These are phyloP conservation scores for Haplosporangium sp. DNA, from an alignment of 371 early-diverging fungal species.

Conservation along the genomic window DNA sequence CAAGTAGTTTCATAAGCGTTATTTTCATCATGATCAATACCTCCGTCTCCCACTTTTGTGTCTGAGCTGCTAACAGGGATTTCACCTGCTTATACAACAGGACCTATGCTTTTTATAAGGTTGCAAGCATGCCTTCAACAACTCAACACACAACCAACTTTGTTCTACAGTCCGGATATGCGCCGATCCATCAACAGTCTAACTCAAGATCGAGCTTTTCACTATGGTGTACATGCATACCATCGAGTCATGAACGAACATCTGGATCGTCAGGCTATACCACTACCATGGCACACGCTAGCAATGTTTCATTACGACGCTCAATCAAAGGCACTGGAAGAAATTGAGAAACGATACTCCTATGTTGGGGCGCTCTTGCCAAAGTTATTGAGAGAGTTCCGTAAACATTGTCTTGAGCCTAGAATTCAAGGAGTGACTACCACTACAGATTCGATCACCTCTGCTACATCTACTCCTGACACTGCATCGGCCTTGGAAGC, in stretches of 20 bases:
- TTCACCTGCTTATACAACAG: constrained; percentile 6
- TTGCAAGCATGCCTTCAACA: constrained; percentile 21
- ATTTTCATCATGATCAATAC: neutral
- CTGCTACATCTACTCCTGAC: neutral
- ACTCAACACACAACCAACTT: constrained; percentile 1
- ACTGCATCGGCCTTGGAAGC: constrained; percentile 4
- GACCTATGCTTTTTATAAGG: constrained; percentile 18
- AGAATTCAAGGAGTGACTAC: neutral
- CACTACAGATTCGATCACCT: neutral
- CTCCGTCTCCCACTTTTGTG: neutral
- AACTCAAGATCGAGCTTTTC: constrained; percentile 16
- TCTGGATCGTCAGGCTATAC: constrained; percentile 37
- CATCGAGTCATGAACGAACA: constrained; percentile 36
- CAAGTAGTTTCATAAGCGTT: neutral
- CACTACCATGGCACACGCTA: constrained; percentile 39
- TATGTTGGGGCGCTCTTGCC: neutral
- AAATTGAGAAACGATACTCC: constrained; percentile 27
- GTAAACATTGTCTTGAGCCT: constrained; percentile 26
- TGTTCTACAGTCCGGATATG: constrained; percentile 3
- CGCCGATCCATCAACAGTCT: neutral
- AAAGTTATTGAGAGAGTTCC: constrained; percentile 19
- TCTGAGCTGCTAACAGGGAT: neutral
- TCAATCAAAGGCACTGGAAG: constrained; percentile 22
- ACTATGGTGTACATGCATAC: constrained; percentile 17
- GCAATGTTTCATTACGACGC: constrained; percentile 41